These are phyloP conservation scores for Rhizopogon salebrosus DNA, from an alignment of 768 basidiomycete species.

Conservation along the genomic window DNA sequence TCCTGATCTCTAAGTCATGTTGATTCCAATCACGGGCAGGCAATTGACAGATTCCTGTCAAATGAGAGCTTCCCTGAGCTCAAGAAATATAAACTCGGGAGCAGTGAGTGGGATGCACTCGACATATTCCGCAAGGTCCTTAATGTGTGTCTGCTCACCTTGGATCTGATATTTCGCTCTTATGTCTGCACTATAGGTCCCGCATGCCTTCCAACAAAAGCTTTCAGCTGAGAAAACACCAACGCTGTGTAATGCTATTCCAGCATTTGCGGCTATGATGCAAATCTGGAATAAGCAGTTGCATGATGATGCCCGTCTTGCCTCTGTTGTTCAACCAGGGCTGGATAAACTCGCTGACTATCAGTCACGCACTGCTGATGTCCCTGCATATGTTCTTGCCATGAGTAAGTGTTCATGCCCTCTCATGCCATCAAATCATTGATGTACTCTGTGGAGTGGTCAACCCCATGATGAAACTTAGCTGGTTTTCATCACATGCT, in stretches of 20 bases:
- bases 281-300: conserved; percentile 15
- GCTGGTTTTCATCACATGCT: neutral
- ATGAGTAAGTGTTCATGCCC: neutral
- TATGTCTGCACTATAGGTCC: conserved; percentile 25
- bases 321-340: conserved; percentile 20
- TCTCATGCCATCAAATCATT: conserved; percentile 1
- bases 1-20: neutral
- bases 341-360: conserved; percentile 26
- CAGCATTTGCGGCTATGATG: conserved; percentile 18
- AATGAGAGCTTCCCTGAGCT: conserved; percentile 20
- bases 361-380: conserved; percentile 6
- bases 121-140: conserved; percentile 19
- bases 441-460: conserved; percentile 2
- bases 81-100: conserved; percentile 13
- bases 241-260: conserved; percentile 22
- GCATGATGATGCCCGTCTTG: conserved; percentile 3
- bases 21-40: conserved; percentile 12
- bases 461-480: conserved; percentile 5
- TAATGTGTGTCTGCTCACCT: too few relatives aligned
- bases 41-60: conserved; percentile 19
- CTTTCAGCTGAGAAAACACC: conserved; percentile 27
- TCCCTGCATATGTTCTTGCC: neutral
- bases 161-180: too few relatives aligned
- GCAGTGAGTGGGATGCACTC: conserved; percentile 23
- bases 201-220: conserved; percentile 28